Percentiles rank a stretch among this genome's conserved stretches.
Evolutionary conservation across 2,329 filamentous ascomycete genomes (phyloP).

Genomic region (Phialophora verrucosa): DNA sequence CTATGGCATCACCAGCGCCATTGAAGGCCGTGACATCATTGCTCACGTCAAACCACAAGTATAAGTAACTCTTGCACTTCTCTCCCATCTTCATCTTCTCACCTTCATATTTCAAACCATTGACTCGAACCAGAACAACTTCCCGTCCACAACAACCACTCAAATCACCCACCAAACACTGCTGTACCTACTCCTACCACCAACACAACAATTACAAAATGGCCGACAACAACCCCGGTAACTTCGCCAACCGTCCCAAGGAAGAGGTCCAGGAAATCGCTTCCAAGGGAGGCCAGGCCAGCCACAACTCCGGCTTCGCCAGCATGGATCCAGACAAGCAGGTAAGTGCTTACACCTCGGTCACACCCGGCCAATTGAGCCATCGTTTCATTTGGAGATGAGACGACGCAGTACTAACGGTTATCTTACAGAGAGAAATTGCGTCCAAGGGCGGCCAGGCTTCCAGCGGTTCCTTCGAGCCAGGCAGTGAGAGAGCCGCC

Average conservation of each 20-base stretch:
- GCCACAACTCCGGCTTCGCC: slow-evolving; percentile 43
- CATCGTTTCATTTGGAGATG: too few species aligned
- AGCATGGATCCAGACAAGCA: slow-evolving; percentile 44
- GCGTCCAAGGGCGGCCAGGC: slow-evolving; percentile 62
- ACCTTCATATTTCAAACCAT: not conserved
- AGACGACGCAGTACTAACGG: too few species aligned
- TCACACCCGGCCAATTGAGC: not conserved
- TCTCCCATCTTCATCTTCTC: not conserved
- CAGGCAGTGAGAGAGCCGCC: slow-evolving; percentile 58
- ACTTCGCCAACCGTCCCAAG: slow-evolving; percentile 42
- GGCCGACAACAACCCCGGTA: not conserved
- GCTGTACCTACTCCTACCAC: not conserved
- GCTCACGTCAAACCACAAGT: not conserved
- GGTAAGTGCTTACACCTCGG: slow-evolving; percentile 27
- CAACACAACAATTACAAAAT: not conserved
- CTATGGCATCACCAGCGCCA: too few species aligned
- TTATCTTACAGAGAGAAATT: slow-evolving; percentile 54
- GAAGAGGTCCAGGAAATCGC: slow-evolving; percentile 50
- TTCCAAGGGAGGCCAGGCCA: slow-evolving; percentile 45
- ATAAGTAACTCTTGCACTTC: not conserved
- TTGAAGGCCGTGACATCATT: not conserved
- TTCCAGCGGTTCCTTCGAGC: slow-evolving; percentile 61
- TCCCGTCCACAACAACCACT: not conserved
- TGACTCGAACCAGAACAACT: not conserved
- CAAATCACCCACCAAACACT: not conserved